A percentile compares a stretch with the other conserved stretches of the same genome.
Evolutionary conservation across 2,329 filamentous ascomycete species (phyloP).

Genomic region (Aureobasidium uvarum): DNA sequence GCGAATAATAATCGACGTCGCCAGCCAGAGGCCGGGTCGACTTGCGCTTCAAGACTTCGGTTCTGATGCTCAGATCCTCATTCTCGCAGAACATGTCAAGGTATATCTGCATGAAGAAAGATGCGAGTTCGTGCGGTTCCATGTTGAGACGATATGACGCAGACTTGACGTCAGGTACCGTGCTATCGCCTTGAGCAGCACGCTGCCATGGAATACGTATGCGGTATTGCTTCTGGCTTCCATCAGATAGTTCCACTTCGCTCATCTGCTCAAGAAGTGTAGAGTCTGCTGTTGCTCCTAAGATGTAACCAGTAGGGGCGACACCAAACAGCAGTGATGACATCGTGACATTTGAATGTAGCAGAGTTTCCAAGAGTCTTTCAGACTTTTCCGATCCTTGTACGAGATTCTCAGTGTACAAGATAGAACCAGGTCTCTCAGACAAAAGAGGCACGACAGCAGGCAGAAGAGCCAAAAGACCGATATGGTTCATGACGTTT

Average conservation of each 20-base stretch:
- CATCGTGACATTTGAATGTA: conserved; percentile 50
- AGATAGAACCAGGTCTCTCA: conserved; percentile 44
- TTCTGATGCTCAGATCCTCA: conserved; percentile 38
- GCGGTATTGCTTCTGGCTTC: conserved; percentile 30
- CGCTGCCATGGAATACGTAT: conserved; percentile 30
- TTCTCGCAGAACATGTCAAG: conserved; percentile 46
- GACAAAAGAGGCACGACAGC: conserved; percentile 52
- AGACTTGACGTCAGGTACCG: neutral
- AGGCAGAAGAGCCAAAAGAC: conserved; percentile 48
- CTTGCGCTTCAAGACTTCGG: conserved; percentile 19
- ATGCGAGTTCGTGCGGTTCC: conserved; percentile 42
- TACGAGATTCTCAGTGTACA: conserved; percentile 52
- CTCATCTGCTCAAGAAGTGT: conserved; percentile 1
- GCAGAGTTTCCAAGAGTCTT: conserved; percentile 41
- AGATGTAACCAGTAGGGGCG: conserved; percentile 48
- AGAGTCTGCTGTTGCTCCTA: conserved; percentile 12
- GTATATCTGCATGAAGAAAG: conserved; percentile 47
- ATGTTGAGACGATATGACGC: conserved; percentile 34
- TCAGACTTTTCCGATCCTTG: conserved; percentile 34
- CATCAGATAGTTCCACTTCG: neutral
- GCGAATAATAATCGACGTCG: conserved; percentile 32
- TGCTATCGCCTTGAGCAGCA: conserved; percentile 1
- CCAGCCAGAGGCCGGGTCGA: neutral
- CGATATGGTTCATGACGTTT: conserved; percentile 47
- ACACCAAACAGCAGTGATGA: conserved; percentile 54